Evolutionary conservation across 2,329 filamentous ascomycete species (phyloP), one percentile per base, ranked within the genome.

Genomic region (Apiospora pterosperma): DNA sequence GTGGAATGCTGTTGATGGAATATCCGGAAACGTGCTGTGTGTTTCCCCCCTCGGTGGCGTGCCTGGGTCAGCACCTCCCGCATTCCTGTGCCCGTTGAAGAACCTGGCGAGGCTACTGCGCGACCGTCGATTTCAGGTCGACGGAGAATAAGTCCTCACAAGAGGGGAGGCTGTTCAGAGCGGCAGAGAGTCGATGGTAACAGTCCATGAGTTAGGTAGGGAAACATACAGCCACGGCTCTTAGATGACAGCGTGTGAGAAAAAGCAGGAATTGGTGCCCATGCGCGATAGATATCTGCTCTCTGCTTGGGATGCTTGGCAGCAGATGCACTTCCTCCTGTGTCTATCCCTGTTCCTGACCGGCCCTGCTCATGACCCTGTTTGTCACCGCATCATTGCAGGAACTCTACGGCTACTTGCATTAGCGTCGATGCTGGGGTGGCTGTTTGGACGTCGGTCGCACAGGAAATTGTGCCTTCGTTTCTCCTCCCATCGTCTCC

Each of bases 361-460:
- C 11, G 16, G 19, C 8, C 11, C 44, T 52, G 44, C 7, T 34
- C 48, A 16, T 19, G 48, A 52, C 48, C 48, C 48, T 55, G 48
- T 55, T 55, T 55, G 48, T 55, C 48, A 55, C 48, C 48, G 16
- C 48, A 25, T 19, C n/a, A 19, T 55, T 61, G 61, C 55, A 65
- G n/a, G 62, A 62, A 61, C 59, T 6, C 34, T 5, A 39, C 64
- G 64, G 64, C 28, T 48, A 61, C 48, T 36, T 59, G 64, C 64
- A 62, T 66, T 66, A 66, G 64, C 48, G 62, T 52, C 52, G 31
- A 36, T 48, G 60, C 52, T 28, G 62, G 62, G 59, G 28, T 62
- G 64, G 58, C 62, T 66, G 64, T 66, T 66, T 64, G 64, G 42
- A 66, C 64, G 64, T 66, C 61, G 36, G 42, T 63, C 61, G 44